Evolutionary conservation across 768 basidiomycete genomes (phyloP), one percentile per base, ranked within the genome.

Genomic region (Collybia nuda): DNA sequence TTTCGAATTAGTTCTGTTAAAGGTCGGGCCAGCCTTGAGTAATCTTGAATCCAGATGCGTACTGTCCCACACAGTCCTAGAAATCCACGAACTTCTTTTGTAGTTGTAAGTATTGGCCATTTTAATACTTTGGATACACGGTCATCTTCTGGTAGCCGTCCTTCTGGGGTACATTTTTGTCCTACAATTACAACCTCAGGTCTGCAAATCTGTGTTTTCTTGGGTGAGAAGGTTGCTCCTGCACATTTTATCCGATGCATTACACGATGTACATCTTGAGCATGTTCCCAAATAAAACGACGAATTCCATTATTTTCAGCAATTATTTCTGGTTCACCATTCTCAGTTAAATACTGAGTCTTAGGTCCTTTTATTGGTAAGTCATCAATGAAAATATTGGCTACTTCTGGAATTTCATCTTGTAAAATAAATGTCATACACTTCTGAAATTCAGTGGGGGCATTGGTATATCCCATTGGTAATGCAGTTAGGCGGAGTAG

Each of bases 401-500:
- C 57, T 5, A 44, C 28, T 2, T 53, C 4, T 0, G 54, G 58
- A 8, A 47, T 55, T 41, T 61, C 55, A 0, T 54, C 56, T n/a
- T 39, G 29, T 1, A 64, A 39, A 0, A 54, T 54, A 39, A 62
- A 59, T 1, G 21, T 37, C 0, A 47, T 42, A 35, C 60, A 57
- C 2, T 54, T 21, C 22, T 73, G 67, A 44, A 72, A 74, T 29
- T 73, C 67, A 0, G 64, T 64, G 0, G 69, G 56, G 0, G 59
- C 57, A 37, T 73, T 73, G 3, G 69, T 69, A 23, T 56, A 63
- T 0, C 72, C 73, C 62, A 68, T 67, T 0, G 67, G 67, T 0
- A 75, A 40, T 0, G 58, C 56, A 0, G 53, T 56, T 0, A 68
- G 56, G 0, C 61, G 57, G 1, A 56, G 21, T 0, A 64, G 53